Base-by-base conservation (phyloP, 805 yeast species). In the Wickerhamiella qilinensis region DNA sequence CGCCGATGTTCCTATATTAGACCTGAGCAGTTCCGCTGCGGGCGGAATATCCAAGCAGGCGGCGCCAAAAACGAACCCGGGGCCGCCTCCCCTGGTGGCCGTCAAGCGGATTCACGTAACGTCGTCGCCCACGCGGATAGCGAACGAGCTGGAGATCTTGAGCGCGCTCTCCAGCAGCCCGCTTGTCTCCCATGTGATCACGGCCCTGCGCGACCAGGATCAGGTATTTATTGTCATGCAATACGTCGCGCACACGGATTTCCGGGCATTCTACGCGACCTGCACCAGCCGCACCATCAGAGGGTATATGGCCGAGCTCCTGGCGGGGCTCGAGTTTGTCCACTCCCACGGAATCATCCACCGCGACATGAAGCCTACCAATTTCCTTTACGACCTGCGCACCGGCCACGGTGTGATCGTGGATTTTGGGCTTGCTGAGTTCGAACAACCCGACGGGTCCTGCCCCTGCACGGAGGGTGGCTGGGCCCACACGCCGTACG, bases 181-280 rank as follows among this genome's bases (percentile, higher is more conserved):
- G 1, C 73, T 77, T 45, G 84, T 91, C 22, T 94, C 94, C 1
- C 94, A 96, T 1, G 61, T 91, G 38, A 68, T 88, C 33, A 95
- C 93, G 49, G 94, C 94, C 0, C 57, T 84, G 39, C 66, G 98
- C 44, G 69, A 70, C 51, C 81, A 81, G 50, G 98, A 91, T 57
- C 97, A 91, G 61, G 93, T 91, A 12, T 67, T 88, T 35, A 94
- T 94, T 2, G 86, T 91, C 2, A 63, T 88, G 45, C 97, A 97
- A 6, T 88, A 77, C 62, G 85, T 80, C 56, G 76, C 78, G 35
- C 96, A 88, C 59, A 74, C 84, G 9, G 96, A 91, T 53, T 91
- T 85, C 59, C 68, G 96, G 33, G 81, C 74, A 48, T 83, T 84
- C 49, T 86, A 79, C 59, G 66, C 91, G 46, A 85, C 78, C 51